Percentiles rank a stretch among this genome's conserved stretches.
Evolutionary conservation across 805 yeast genomes (phyloP).

Genomic region (Zygoascus flipseniorum): DNA sequence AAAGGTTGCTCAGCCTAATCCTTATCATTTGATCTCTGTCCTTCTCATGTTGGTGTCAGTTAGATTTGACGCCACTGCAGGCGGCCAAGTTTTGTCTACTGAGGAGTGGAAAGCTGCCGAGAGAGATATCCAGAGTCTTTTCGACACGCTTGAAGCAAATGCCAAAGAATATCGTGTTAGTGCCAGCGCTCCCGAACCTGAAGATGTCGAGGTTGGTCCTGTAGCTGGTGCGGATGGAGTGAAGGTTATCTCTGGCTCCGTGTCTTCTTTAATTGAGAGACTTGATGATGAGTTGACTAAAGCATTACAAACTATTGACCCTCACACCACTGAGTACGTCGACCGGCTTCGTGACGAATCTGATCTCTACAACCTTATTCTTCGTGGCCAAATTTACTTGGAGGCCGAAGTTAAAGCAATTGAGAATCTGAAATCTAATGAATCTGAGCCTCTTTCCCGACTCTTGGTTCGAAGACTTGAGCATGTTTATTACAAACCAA

Average conservation of each 20-base stretch:
- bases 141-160: constrained; percentile 61
- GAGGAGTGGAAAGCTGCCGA: constrained; percentile 72
- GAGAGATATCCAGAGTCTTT: constrained; percentile 50
- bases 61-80: constrained; percentile 72
- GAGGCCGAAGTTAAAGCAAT: constrained; percentile 39
- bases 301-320: constrained; percentile 82
- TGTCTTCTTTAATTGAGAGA: constrained; percentile 82
- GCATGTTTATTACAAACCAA: constrained; percentile 88
- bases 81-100: constrained; percentile 63
- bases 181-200: constrained; percentile 78
- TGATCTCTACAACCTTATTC: constrained; percentile 60
- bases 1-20: constrained; percentile 35
- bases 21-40: constrained; percentile 72
- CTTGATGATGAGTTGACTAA: constrained; percentile 89
- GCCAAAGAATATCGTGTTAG: constrained; percentile 52
- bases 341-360: constrained; percentile 85
- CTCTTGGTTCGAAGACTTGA: constrained; percentile 78
- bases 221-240: constrained; percentile 56
- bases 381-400: constrained; percentile 79
- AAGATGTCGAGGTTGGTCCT: constrained; percentile 57
- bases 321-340: constrained; percentile 90
- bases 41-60: constrained; percentile 77
- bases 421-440: constrained; percentile 25
- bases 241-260: constrained; percentile 70
- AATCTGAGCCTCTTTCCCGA: constrained; percentile 44